Evolutionary conservation across 202 grass and related monocot species (phyloP), one percentile per base, ranked within the genome.

Genomic region (Hordeum pubiflorum): DNA sequence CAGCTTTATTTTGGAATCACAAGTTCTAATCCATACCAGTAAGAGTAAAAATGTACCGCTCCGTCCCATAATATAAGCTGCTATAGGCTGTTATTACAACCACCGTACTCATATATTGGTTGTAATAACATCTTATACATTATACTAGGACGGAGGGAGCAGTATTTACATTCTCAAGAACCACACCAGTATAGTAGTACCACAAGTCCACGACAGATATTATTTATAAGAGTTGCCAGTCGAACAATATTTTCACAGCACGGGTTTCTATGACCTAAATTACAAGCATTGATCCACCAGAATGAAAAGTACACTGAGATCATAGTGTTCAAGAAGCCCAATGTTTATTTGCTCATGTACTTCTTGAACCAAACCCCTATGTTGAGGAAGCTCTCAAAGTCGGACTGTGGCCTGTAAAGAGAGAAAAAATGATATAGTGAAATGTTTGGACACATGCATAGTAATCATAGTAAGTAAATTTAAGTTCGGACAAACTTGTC

Each of bases 311-410:
- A 73, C 68, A 87, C 57, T 34, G 32, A 9, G 21, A 74, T 59
- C 44, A 32, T 56, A 9, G 15, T 18, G 67, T 21, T 57, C 1
- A 14, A 63, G 15, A 81, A 70, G 73, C 69, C 56, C 58, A 65
- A 76, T 82, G 40, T 79, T 92, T 81, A 92, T 56, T 90, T 89
- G 76, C 79, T 84, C 39, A 75, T 82, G 85, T 97, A 77, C 86
- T 94, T 92, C 86, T 94, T 97, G 80, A 97, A 97, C 92, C 95
- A 97, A 80, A 97, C 92, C 32, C 95, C 92, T 82, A 97, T 89
- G 70, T 97, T 98, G 39, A 97, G 83, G 80, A 94, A 97, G 82
- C 91, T 87, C 63, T 97, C 94, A 1, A 88, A 98, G 91, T 93
- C 92, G 55, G 92, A 94, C 37, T 91, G 90, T 22, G 95, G 92